Evolutionary conservation across 1,284 basidiomycete species (phyloP), one percentile per base, ranked within the genome.

Genomic region (Spongispora temasekensis): DNA sequence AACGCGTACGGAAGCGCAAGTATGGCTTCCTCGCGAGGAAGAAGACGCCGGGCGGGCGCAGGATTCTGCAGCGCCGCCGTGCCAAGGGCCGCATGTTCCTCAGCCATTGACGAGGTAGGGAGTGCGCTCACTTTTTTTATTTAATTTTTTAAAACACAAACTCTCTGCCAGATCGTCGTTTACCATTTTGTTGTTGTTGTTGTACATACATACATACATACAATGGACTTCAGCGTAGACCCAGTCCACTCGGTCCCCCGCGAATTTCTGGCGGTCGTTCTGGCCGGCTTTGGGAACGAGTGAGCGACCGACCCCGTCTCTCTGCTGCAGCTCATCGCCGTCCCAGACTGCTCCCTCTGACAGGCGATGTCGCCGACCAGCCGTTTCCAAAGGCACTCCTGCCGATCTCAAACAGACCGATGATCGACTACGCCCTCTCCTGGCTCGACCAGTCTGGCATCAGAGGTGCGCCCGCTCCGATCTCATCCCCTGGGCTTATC

Each of bases 381-480:
- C 84, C 90, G 40, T 89, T 83, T 70, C 89, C 90, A 37, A 97
- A 97, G 73, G 91, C 94, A 6, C 78, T 97, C 10, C 80, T 97
- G 32, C 92, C 94, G 3, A 85, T 97, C 40, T 94, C 87, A 30
- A 96, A 97, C 70, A 90, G 84, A 65, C 93, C 94, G 0, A 88
- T 97, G 78, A 81, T 97, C 63, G 92, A 95, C 71, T 91, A 93
- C 68, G 84, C 87, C 8, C 80, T 98, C 23, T 82, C 87, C 31
- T 96, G 95, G 94, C 77, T 97, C 28, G 92, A 97, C 67, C 86
- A 91, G 51, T 88, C 93, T 21, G 93, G 93, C 13, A 86, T 97
- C 42, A 86, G 85, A 78, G 94, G 95, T 91, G 62, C 60, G 78
- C 71, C 32, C 12, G n/a, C 53, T 51, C 53, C 32, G 15, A 63